Evolutionary conservation across 1,284 basidiomycete species (phyloP).

Genomic region (Sporisorium iseilematis-ciliati): DNA sequence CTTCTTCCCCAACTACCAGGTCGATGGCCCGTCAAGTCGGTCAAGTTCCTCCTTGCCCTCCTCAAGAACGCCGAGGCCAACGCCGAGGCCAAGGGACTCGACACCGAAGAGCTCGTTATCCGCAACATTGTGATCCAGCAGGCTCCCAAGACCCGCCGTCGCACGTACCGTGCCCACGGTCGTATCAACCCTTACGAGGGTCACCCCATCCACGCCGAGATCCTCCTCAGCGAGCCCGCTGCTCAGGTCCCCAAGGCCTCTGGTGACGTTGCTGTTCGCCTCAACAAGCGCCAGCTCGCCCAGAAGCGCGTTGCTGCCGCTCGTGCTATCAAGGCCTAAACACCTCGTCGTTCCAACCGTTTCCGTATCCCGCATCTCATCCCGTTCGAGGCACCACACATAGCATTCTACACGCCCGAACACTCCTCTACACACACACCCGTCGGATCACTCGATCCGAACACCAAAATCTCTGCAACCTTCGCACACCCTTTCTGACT

Average conservation of each 20-base stretch:
- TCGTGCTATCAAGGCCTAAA: slow-evolving; percentile 56
- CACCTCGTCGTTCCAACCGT: neutral
- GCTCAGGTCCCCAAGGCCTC: slow-evolving; percentile 68
- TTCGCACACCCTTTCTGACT: slow-evolving; percentile 14
- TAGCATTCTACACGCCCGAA: neutral
- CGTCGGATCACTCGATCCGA: neutral
- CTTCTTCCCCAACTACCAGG: slow-evolving; percentile 70
- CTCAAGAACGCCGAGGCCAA: slow-evolving; percentile 99
- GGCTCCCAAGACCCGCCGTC: slow-evolving; percentile 99
- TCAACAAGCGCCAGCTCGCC: slow-evolving; percentile 69
- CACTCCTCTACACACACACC: neutral
- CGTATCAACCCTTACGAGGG: slow-evolving; percentile 80
- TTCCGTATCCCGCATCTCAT: neutral
- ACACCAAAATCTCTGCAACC: slow-evolving; percentile 14
- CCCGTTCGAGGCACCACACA: slow-evolving; percentile 5
- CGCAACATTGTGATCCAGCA: slow-evolving; percentile 99
- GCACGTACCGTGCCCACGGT: slow-evolving; percentile 99
- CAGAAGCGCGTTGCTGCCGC: slow-evolving; percentile 62
- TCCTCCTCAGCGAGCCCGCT: slow-evolving; percentile 65
- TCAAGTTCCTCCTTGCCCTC: slow-evolving; percentile 92
- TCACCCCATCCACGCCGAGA: slow-evolving; percentile 93
- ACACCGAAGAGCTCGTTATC: slow-evolving; percentile 90
- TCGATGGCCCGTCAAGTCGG: slow-evolving; percentile 99
- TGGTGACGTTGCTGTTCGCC: slow-evolving; percentile 48
- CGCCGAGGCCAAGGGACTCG: slow-evolving; percentile 96